Evolutionary conservation across 805 yeast genomes (phyloP).

Genomic region (Candida morakotiae): DNA sequence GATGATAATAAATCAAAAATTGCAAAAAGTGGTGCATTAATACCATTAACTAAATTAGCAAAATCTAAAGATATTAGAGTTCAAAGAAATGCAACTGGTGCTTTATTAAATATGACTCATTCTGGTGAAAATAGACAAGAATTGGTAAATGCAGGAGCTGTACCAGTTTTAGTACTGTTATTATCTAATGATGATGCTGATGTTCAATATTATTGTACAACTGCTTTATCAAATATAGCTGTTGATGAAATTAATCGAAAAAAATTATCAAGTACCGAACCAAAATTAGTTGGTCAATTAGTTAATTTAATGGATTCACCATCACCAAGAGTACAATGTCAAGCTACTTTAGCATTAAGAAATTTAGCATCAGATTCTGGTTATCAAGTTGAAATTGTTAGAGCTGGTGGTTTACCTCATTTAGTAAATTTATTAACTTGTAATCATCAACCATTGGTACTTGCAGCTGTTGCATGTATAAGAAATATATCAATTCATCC

Average conservation of each 20-base stretch:
- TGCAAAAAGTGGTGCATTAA: constrained; percentile 93
- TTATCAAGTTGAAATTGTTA: constrained; percentile 92
- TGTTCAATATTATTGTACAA: constrained; percentile 97
- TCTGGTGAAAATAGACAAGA: constrained; percentile 95
- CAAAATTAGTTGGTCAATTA: constrained; percentile 81
- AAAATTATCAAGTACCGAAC: constrained; percentile 86
- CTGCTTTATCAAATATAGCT: constrained; percentile 94
- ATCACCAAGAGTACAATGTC: constrained; percentile 94
- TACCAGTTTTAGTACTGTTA: constrained; percentile 88
- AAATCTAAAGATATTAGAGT: constrained; percentile 93
- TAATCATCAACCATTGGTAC: constrained; percentile 82
- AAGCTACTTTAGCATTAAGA: constrained; percentile 93
- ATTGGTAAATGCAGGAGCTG: constrained; percentile 96
- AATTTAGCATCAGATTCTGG: constrained; percentile 94
- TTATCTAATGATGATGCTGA: constrained; percentile 87
- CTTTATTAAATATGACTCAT: constrained; percentile 96
- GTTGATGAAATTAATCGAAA: constrained; percentile 91
- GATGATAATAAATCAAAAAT: constrained; percentile 95
- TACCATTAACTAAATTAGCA: constrained; percentile 91
- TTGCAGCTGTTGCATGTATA: constrained; percentile 98
- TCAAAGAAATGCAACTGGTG: constrained; percentile 98
- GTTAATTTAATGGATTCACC: constrained; percentile 91
- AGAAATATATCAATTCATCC: constrained; percentile 97
- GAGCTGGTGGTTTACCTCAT: constrained; percentile 93
- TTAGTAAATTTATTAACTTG: constrained; percentile 86